Percentiles rank a stretch among this genome's conserved stretches.
phyloP scores from a whole-genome alignment of 257 asterid species.

The Plantago elongata region DNA sequence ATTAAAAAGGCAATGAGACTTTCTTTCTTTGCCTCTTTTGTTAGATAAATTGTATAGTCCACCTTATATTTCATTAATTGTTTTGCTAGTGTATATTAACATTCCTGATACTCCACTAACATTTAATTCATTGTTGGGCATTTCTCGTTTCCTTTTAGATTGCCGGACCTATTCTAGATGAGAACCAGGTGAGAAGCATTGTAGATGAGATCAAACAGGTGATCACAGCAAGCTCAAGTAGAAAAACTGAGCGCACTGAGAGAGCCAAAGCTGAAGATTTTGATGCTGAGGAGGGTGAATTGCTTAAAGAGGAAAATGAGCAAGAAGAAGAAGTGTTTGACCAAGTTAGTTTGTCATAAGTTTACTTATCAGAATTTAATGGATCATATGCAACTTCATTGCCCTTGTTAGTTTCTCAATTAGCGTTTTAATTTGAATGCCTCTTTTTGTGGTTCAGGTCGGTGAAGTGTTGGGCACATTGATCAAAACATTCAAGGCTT shows the following conservation, averaged over 20 bases:
- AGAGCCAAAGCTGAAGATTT: conserved; percentile 97
- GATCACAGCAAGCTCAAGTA: conserved; percentile 88
- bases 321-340: conserved; percentile 99
- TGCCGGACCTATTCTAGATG: conserved; percentile 82
- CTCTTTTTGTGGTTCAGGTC: conserved; percentile 41
- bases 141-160: conserved; percentile 43
- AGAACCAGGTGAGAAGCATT: conserved; percentile 82
- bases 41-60: too few relatives aligned
- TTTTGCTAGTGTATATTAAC: not conserved
- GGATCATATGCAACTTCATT: conserved; percentile 4
- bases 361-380: conserved; percentile 1
- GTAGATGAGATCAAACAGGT: conserved; percentile 92
- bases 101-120: conserved; percentile 7
- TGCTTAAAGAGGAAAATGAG: conserved; percentile 93
- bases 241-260: conserved; percentile 79
- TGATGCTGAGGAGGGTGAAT: conserved; percentile 95
- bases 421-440: not conserved
- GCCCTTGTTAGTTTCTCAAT: conserved; percentile 11
- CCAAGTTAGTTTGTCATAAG: conserved; percentile 50
- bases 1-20: too few relatives aligned
- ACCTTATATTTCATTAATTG: conserved; percentile 3
- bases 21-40: too few relatives aligned
- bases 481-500: conserved; percentile 79
- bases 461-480: conserved; percentile 93
- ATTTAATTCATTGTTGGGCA: conserved; percentile 6